Conservation (phyloP, 2,329 filamentous ascomycete species). For the Trichophaea hybrida region DNA sequence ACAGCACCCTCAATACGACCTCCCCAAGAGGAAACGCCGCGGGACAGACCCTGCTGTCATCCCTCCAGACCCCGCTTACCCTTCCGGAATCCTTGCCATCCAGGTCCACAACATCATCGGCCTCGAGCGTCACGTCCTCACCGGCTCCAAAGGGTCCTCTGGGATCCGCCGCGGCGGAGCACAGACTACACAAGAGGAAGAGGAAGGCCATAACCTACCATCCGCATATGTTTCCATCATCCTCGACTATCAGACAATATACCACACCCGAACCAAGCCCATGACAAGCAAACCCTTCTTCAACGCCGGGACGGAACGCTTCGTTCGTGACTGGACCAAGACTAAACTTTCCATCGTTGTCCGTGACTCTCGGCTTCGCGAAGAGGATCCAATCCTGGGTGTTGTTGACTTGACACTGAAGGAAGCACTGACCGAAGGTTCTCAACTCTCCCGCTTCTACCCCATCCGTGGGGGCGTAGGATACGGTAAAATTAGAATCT, state of each 20-base stretch:
- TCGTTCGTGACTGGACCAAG: constrained; percentile 52
- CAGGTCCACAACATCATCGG: constrained; percentile 61
- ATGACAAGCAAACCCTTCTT: constrained; percentile 68
- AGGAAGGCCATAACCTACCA: constrained; percentile 49
- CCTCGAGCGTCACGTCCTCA: constrained; percentile 42
- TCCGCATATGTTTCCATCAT: constrained; percentile 60
- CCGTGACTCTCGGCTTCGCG: constrained; percentile 51
- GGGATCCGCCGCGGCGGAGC: constrained; percentile 37
- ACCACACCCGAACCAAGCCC: constrained; percentile 59
- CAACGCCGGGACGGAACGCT: constrained; percentile 60
- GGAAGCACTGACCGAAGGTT: constrained; percentile 47
- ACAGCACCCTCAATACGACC: constrained; percentile 47
- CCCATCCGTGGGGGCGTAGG: constrained; percentile 59
- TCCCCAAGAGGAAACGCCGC: constrained; percentile 36
- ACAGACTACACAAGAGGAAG: constrained; percentile 43
- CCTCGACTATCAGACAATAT: constrained; percentile 55
- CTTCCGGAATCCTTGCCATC: constrained; percentile 53
- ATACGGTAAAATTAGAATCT: constrained; percentile 53
- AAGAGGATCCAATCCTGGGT: constrained; percentile 55
- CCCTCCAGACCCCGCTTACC: constrained; percentile 47
- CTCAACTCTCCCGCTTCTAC: constrained; percentile 51
- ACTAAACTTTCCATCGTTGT: constrained; percentile 55
- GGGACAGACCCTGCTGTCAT: constrained; percentile 54
- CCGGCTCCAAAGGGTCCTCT: constrained; percentile 62
- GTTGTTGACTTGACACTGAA: constrained; percentile 53